Evolutionary conservation across 2,329 filamentous ascomycete genomes (phyloP).

Genomic region (Hymenoscyphus albidus): DNA sequence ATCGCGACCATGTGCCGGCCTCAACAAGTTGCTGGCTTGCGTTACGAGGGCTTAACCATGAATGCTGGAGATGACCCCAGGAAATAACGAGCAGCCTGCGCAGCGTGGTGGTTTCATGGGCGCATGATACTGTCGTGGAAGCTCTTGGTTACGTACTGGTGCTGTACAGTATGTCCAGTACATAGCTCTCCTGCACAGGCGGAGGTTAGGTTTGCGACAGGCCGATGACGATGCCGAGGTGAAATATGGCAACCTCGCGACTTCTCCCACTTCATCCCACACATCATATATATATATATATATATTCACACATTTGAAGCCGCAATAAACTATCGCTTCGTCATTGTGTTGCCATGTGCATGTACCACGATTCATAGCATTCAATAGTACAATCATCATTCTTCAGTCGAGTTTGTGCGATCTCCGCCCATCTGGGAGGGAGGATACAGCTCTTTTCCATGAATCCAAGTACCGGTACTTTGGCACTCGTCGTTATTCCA

Average conservation of each 20-base stretch:
- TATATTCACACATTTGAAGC: not conserved
- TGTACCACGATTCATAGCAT: not conserved
- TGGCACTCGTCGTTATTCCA: no score
- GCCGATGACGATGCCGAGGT: conserved; percentile 13
- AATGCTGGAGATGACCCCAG: conserved; percentile 13
- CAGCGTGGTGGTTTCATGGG: conserved; percentile 13
- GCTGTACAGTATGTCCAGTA: no score
- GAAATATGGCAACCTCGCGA: not conserved
- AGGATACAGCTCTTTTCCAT: no score
- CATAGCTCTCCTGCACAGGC: conserved; percentile 3
- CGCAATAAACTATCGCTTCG: not conserved
- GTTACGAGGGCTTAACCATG: conserved; percentile 21
- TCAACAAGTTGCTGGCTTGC: conserved; percentile 14
- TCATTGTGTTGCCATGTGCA: not conserved
- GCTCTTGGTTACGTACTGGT: not conserved
- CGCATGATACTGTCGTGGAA: conserved; percentile 15
- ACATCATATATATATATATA: not conserved
- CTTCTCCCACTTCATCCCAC: not conserved
- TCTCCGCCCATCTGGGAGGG: not conserved
- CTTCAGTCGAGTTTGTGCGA: not conserved
- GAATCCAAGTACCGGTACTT: no score
- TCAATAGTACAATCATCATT: not conserved
- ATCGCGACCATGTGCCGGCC: conserved; percentile 50
- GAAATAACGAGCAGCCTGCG: conserved; percentile 6
- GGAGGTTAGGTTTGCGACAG: conserved; percentile 6